A percentile compares a stretch with the other conserved stretches of the same genome.
phyloP scores from a whole-genome alignment of 106 monocot species.

The Allium sativum region DNA sequence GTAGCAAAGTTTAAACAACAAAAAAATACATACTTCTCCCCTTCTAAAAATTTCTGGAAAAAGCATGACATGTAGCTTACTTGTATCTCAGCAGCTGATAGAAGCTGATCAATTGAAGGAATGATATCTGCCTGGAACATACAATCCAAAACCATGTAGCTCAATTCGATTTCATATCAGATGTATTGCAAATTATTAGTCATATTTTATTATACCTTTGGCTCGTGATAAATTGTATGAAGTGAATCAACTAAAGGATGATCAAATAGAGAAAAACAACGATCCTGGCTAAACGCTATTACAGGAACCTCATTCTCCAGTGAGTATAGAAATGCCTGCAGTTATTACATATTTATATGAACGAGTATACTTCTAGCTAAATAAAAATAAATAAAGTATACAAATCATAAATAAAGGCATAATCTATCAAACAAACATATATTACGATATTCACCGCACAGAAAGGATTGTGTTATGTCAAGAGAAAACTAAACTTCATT shows the following conservation, averaged over 20 bases:
- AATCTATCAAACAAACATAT: no score
- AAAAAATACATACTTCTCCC: no score
- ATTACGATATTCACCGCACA: no score
- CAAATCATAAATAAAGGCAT: no score
- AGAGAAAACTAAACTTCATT: no score
- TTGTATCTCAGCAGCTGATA: slow-evolving; percentile 70
- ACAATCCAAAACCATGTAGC: slow-evolving; percentile 5
- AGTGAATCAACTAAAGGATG: slow-evolving; percentile 74
- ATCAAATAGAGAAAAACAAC: slow-evolving; percentile 68
- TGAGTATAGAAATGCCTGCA: slow-evolving; percentile 88
- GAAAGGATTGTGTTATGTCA: no score
- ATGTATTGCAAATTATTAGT: neutral
- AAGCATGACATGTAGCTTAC: slow-evolving; percentile 13
- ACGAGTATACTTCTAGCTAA: neutral
- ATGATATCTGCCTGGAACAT: slow-evolving; percentile 61
- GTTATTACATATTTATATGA: neutral
- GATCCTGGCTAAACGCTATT: slow-evolving; percentile 79
- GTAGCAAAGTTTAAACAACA: no score
- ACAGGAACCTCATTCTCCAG: slow-evolving; percentile 68
- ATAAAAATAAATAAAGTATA: no score
- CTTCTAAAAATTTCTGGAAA: no score
- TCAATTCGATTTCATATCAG: neutral
- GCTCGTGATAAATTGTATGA: slow-evolving; percentile 76
- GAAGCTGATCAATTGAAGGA: slow-evolving; percentile 63
- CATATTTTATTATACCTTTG: slow-evolving; percentile 44